Evolutionary conservation across 495 filamentous ascomycete genomes (phyloP).

Genomic region (Cercophora sp.): DNA sequence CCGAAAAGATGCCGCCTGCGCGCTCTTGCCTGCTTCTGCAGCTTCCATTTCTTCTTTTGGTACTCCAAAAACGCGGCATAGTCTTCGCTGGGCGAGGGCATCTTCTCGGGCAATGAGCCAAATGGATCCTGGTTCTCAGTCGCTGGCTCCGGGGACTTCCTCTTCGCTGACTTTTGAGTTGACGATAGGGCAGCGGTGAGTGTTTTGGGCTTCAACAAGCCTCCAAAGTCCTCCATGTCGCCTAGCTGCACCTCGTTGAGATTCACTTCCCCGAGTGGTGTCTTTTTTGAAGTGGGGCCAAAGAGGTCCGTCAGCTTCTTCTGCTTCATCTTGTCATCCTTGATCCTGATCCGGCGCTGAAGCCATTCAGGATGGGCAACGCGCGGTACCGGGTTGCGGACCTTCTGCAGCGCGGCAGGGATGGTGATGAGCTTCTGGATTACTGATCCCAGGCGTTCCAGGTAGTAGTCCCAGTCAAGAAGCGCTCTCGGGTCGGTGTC

Average conservation of each 20-base stretch:
- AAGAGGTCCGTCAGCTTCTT: constrained; percentile 98
- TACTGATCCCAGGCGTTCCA: constrained; percentile 89
- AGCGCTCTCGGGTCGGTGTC: constrained; percentile 87
- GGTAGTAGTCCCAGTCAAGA: constrained; percentile 96
- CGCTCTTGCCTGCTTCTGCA: constrained; percentile 87
- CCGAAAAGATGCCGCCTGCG: constrained; percentile 90
- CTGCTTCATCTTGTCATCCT: constrained; percentile 96
- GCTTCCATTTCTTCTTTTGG: constrained; percentile 98
- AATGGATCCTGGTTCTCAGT: constrained; percentile 69
- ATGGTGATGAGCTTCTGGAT: constrained; percentile 99
- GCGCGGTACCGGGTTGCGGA: constrained; percentile 88
- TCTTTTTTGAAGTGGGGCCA: constrained; percentile 52
- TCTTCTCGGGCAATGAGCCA: constrained; percentile 73
- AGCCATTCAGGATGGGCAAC: constrained; percentile 96
- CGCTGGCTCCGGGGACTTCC: constrained; percentile 68
- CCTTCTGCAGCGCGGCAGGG: constrained; percentile 90
- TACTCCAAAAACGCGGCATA: constrained; percentile 88
- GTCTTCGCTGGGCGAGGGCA: constrained; percentile 83
- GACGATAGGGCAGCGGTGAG: constrained; percentile 53
- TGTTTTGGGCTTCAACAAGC: constrained; percentile 64
- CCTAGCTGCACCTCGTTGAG: constrained; percentile 46
- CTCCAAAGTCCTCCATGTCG: constrained; percentile 85
- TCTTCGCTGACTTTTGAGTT: constrained; percentile 55
- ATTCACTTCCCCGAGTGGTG: constrained; percentile 71
- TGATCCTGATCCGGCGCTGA: constrained; percentile 84